phyloP scores from a whole-genome alignment of 75 land plant genomes.

The Cunninghamia lanceolata region DNA sequence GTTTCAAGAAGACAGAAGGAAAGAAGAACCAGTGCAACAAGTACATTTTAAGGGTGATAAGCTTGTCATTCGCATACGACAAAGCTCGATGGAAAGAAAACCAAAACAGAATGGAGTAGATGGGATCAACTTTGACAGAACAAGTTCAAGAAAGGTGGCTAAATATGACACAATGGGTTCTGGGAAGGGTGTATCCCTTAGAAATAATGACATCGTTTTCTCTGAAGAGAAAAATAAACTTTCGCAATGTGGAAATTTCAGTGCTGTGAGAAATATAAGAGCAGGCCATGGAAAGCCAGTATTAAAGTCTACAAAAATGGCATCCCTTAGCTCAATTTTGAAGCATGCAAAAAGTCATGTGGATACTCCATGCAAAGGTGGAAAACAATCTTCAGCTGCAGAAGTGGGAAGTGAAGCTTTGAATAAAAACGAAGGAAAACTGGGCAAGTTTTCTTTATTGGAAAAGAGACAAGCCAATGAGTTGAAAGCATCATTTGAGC shows the following conservation, averaged over 20 bases:
- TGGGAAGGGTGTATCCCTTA: not conserved
- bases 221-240: constrained; percentile 5
- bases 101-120: constrained; percentile 6
- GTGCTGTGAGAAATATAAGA: not conserved
- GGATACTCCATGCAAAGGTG: not conserved
- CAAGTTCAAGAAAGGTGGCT: constrained; percentile 5
- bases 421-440: constrained; percentile 6
- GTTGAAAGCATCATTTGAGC: not conserved
- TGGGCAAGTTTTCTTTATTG: not conserved
- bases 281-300: not conserved
- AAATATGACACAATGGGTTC: not conserved
- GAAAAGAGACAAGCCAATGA: constrained; percentile 3
- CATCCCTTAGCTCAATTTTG: constrained; percentile 44
- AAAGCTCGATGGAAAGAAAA: constrained; percentile 18
- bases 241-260: not conserved
- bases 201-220: not conserved
- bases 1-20: constrained; percentile 9
- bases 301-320: constrained; percentile 36
- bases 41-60: constrained; percentile 18
- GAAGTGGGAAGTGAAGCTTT: constrained; percentile 6
- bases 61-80: constrained; percentile 34
- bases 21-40: constrained; percentile 11
- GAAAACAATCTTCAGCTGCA: constrained; percentile 10
- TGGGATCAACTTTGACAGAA: not conserved
- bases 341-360: constrained; percentile 24